These are phyloP conservation scores for Ganoderma lucidum DNA, from an alignment of 1,284 basidiomycete genomes.

Conservation along the genomic window DNA sequence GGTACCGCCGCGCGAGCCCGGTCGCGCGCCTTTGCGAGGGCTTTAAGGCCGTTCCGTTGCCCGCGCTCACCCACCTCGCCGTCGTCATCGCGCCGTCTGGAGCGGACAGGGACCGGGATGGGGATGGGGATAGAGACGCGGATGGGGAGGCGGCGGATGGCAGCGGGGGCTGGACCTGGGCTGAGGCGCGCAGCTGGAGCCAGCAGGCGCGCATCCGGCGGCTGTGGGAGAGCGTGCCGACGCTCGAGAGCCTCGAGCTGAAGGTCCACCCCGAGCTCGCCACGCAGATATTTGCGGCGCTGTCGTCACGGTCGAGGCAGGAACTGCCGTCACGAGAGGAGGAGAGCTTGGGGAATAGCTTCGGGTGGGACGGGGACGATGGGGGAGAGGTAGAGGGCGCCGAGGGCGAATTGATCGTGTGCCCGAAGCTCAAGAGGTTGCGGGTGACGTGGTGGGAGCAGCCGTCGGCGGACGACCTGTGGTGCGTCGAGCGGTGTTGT, in stretches of 20 bases:
- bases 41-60: constrained; percentile 22
- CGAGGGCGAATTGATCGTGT: constrained; percentile 9
- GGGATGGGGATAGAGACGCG: neutral
- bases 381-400: neutral
- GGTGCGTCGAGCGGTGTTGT: constrained; percentile 24
- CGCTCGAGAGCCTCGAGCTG: constrained; percentile 8
- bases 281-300: constrained; percentile 8
- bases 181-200: neutral
- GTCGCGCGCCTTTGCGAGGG: constrained; percentile 21
- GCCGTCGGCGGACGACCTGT: constrained; percentile 20
- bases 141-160: neutral
- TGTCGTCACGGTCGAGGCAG: constrained; percentile 6
- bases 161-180: neutral
- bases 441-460: constrained; percentile 8
- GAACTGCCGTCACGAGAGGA: neutral
- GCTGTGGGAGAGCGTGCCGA: constrained; percentile 17
- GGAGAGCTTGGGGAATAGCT: neutral
- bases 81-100: constrained; percentile 7
- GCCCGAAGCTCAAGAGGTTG: constrained; percentile 15
- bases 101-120: neutral
- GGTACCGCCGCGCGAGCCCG: neutral
- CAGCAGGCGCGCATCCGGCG: constrained; percentile 2
- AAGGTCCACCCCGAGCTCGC: constrained; percentile 5
- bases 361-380: neutral
- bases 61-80: constrained; percentile 13